Conservation (phyloP, 805 yeast genomes). For the Candida awuae region DNA sequence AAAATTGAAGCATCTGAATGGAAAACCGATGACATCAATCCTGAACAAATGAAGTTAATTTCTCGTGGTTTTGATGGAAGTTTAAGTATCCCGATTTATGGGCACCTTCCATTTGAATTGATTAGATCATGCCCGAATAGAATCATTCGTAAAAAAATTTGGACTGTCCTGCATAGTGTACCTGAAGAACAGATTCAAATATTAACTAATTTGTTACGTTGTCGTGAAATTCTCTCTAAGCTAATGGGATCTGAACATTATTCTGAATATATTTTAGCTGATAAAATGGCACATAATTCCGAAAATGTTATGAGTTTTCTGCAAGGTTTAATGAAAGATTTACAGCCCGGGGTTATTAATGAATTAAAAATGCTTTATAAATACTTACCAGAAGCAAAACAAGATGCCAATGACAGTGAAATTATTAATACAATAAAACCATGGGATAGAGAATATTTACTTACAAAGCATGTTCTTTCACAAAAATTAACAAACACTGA, state of each 20-base stretch:
- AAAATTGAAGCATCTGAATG: conserved; percentile 23
- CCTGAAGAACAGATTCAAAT: conserved; percentile 51
- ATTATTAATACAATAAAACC: conserved; percentile 49
- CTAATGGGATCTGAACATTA: conserved; percentile 64
- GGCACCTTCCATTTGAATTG: conserved; percentile 57
- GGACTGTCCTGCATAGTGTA: conserved; percentile 69
- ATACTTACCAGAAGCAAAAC: conserved; percentile 14
- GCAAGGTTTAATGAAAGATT: conserved; percentile 44
- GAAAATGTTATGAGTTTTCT: conserved; percentile 68
- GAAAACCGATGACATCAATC: conserved; percentile 23
- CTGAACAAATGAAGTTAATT: conserved; percentile 18
- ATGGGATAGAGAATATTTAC: conserved; percentile 82
- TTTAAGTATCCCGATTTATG: conserved; percentile 48
- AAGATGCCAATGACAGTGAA: conserved; percentile 29
- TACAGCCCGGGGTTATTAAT: conserved; percentile 43
- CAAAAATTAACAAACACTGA: conserved; percentile 29
- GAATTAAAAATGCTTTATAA: conserved; percentile 49
- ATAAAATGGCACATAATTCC: conserved; percentile 84
- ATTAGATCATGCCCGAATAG: conserved; percentile 51
- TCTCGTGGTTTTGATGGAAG: conserved; percentile 31
- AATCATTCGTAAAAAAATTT: conserved; percentile 53
- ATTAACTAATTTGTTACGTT: conserved; percentile 50
- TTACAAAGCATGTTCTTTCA: conserved; percentile 23
- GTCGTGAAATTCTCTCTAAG: conserved; percentile 63
- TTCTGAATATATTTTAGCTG: conserved; percentile 74